These are phyloP conservation scores for Dendrobium catenatum DNA, from an alignment of 106 monocot species.

Conservation along the genomic window DNA sequence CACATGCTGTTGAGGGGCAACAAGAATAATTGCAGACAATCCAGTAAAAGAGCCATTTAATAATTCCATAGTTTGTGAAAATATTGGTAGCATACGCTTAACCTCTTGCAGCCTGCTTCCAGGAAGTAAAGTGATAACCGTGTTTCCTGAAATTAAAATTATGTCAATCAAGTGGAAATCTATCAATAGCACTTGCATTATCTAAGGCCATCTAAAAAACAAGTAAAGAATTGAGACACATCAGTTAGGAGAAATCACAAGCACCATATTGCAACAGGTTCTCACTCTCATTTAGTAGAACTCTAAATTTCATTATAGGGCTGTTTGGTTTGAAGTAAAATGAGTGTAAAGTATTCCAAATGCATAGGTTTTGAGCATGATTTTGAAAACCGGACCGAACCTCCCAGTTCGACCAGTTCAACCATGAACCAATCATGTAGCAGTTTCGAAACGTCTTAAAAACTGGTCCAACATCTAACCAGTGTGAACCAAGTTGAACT, in stretches of 20 bases:
- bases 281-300: not conserved
- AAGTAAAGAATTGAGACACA: not conserved
- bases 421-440: no score
- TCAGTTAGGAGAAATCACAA: not conserved
- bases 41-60: constrained; percentile 37
- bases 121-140: constrained; percentile 72
- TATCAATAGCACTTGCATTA: not conserved
- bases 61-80: constrained; percentile 44
- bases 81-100: constrained; percentile 86
- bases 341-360: no score
- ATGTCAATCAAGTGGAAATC: not conserved
- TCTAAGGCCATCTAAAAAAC: not conserved
- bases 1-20: constrained; percentile 73
- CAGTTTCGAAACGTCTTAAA: no score
- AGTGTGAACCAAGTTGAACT: no score
- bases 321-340: no score
- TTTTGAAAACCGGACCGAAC: no score
- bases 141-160: constrained; percentile 35
- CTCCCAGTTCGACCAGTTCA: no score
- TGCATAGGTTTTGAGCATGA: no score
- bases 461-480: no score
- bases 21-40: constrained; percentile 43
- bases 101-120: constrained; percentile 98
- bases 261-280: not conserved
- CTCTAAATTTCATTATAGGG: no score